Evolutionary conservation across 495 filamentous ascomycete genomes (phyloP).

Genomic region (Penicillium longicatenatum): DNA sequence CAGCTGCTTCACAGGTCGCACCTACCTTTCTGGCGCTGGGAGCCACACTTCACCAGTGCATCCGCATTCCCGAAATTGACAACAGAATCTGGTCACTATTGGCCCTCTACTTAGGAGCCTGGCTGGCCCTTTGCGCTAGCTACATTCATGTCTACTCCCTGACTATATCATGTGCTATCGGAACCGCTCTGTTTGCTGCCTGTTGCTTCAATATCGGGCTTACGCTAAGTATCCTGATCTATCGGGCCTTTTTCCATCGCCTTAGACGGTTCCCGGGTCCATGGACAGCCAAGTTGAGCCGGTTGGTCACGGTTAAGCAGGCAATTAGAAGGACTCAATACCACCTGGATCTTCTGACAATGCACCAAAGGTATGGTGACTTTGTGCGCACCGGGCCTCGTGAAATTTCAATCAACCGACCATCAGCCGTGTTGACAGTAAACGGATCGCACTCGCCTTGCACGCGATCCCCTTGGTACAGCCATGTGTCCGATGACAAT

Average conservation of each 20-base stretch:
- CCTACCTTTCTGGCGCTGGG: background rate
- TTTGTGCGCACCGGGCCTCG: slow-evolving; percentile 45
- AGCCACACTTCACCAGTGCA: slow-evolving; percentile 2
- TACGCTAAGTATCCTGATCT: slow-evolving; percentile 45
- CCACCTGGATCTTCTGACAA: slow-evolving; percentile 8
- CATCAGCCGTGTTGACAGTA: slow-evolving; percentile 21
- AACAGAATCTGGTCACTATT: background rate
- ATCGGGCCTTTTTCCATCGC: slow-evolving; percentile 46
- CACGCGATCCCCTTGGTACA: slow-evolving; percentile 26
- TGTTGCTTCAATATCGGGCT: slow-evolving; percentile 19
- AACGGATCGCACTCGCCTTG: slow-evolving; percentile 33
- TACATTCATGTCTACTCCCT: slow-evolving; percentile 2
- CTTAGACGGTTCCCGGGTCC: slow-evolving; percentile 43
- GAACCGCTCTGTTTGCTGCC: slow-evolving; percentile 5
- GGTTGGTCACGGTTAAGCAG: slow-evolving; percentile 36
- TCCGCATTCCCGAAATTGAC: slow-evolving; percentile 1
- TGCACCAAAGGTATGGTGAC: slow-evolving; percentile 39
- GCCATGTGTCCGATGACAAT: slow-evolving; percentile 1
- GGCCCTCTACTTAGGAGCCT: background rate
- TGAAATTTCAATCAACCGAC: slow-evolving; percentile 32
- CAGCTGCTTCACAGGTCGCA: background rate
- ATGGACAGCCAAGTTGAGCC: slow-evolving; percentile 35
- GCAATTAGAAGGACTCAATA: slow-evolving; percentile 22
- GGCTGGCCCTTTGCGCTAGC: background rate
- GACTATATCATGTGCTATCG: background rate